Base-by-base conservation (phyloP, 768 basidiomycete species). In the Termitomyces sp. region DNA sequence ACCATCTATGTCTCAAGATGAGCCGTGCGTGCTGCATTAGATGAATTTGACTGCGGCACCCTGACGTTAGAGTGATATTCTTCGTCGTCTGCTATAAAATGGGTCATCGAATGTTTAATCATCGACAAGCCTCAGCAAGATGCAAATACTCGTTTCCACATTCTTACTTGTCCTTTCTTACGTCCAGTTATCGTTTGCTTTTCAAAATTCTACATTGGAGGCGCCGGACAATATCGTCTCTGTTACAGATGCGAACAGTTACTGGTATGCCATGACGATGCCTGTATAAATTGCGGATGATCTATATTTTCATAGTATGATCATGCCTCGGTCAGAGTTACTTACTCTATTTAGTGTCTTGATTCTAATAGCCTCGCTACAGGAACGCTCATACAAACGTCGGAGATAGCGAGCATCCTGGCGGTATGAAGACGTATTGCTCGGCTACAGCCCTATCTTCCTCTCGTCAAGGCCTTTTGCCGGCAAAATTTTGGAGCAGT, bases 381-480 rank as follows among this genome's bases (percentile, higher is more conserved):
- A 80, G 81, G 31, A 66, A 76, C 55, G 67, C 76, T 1, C 74
- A 82, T 63, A 85, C 82, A 15, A 73, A 82, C 59, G 76, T 85
- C 54, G 83, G 83, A 18, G 81, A 81, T 60, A 81, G 67, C 59
- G 67, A 85, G 62, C 75, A 78, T 58, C 78, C 81, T 0, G 82
- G 82, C 18, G 82, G 82, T 4, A 82, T 76, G 69, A 77, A 78
- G 61, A 78, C 78, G 0, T 85, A 83, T 65, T 85, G 83, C 62
- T 79, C 82, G 1, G 66, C 78, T 1, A 66, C 69, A 0, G 81
- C 75, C 0, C 34, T 1, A 11, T 75, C 70, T 63, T 75, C 78
- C 0, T 41, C 70, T 16, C 59, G 63, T 9, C 82, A 84, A 63
- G 82, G 83, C 20, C 68, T 73, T 57, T 68, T 84, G 1, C 74